Evolutionary conservation across 2,329 filamentous ascomycete genomes (phyloP).

Genomic region (Paraconiothyrium sp.): DNA sequence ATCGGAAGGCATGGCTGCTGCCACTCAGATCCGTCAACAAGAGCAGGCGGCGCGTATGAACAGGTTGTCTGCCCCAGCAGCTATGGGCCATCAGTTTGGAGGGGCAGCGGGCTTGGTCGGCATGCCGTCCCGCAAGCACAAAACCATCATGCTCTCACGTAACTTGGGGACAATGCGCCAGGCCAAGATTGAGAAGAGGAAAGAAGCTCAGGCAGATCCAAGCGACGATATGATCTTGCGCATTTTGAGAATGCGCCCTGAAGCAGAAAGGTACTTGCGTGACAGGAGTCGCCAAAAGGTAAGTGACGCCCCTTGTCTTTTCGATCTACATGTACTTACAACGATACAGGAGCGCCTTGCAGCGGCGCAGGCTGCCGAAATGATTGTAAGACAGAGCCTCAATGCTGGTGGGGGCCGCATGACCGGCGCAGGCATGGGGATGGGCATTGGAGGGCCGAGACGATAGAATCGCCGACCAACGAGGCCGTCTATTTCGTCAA

Average conservation of each 20-base stretch:
- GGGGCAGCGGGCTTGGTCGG: conserved; percentile 68
- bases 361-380: conserved; percentile 87
- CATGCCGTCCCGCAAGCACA: conserved; percentile 61
- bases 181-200: conserved; percentile 94
- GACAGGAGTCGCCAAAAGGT: conserved; percentile 88
- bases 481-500: conserved; percentile 13
- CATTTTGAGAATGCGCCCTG: conserved; percentile 92
- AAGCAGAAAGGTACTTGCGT: conserved; percentile 85
- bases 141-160: conserved; percentile 85
- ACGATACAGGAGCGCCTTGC: conserved; percentile 76
- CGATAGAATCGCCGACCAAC: conserved; percentile 21
- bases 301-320: conserved; percentile 8
- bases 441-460: conserved; percentile 16
- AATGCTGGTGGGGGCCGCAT: conserved; percentile 65
- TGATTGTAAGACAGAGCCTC: conserved; percentile 94
- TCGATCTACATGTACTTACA: background rate
- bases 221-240: conserved; percentile 98
- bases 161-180: conserved; percentile 97
- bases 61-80: conserved; percentile 74
- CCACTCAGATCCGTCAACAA: conserved; percentile 80
- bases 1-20: conserved; percentile 94
- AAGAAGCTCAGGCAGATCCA: conserved; percentile 94
- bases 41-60: conserved; percentile 67
- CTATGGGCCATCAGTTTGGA: conserved; percentile 62
- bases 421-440: conserved; percentile 43